phyloP scores from a whole-genome alignment of 1,284 basidiomycete genomes.

The Meira nashicola region DNA sequence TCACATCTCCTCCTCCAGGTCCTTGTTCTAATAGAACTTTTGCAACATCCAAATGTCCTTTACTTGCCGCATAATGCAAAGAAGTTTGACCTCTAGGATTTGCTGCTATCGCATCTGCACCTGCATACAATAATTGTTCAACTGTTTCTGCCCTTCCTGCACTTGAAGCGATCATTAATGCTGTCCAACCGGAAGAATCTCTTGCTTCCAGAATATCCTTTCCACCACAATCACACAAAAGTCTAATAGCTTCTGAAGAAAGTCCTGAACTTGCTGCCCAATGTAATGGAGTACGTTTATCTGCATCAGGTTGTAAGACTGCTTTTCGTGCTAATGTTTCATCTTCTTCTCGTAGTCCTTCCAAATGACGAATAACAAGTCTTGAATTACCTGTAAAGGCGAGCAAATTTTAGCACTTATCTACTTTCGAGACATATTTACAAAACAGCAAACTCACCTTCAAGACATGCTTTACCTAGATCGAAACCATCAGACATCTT shows the following conservation, averaged over 20 bases:
- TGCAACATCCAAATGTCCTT: slow-evolving; percentile 31
- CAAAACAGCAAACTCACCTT: not conserved
- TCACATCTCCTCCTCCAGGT: slow-evolving; percentile 20
- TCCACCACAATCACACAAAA: slow-evolving; percentile 12
- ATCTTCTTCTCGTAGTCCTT: no score
- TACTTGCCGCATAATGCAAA: slow-evolving; percentile 33
- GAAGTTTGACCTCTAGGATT: slow-evolving; percentile 24
- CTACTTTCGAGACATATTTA: not conserved
- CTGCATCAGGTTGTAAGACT: slow-evolving; percentile 14
- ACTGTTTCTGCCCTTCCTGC: slow-evolving; percentile 19
- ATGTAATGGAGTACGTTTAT: slow-evolving; percentile 28
- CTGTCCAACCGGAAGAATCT: slow-evolving; percentile 24
- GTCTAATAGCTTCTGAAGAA: slow-evolving; percentile 13
- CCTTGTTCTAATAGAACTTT: slow-evolving; percentile 22
- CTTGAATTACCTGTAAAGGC: no score
- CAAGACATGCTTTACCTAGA: slow-evolving; percentile 3
- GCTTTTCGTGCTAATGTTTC: no score
- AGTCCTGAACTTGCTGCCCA: slow-evolving; percentile 22
- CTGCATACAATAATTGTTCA: slow-evolving; percentile 17
- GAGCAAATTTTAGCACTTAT: no score
- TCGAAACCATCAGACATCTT: slow-evolving; percentile 3
- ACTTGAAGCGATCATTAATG: slow-evolving; percentile 30
- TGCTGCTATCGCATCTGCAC: slow-evolving; percentile 17
- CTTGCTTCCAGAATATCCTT: slow-evolving; percentile 11
- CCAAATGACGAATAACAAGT: no score